Evolutionary conservation across 768 basidiomycete species (phyloP), one percentile per base, ranked within the genome.

Genomic region (Megacollybia marginata): DNA sequence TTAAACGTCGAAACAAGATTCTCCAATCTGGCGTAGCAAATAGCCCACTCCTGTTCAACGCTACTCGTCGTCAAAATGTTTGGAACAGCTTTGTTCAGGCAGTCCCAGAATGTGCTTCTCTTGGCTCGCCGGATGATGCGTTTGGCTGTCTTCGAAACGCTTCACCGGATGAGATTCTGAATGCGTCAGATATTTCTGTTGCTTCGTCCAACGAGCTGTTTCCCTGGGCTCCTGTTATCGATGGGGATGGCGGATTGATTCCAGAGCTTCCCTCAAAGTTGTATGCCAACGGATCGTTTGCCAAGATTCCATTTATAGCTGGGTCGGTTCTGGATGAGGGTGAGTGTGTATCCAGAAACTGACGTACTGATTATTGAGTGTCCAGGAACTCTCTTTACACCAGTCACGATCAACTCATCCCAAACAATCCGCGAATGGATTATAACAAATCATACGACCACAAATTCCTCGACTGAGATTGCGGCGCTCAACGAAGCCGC

Each of bases 251-350:
- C 0, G 71, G 73, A 1, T 47, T 76, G 2, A 57, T 71, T 35
- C 69, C 69, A 1, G 74, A 70, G 43, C 52, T 65, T 9, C 67
- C 70, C 6, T 73, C 73, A 2, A 59, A 49, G 31, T 59, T 72
- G 8, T 42, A 62, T 18, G 53, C 64, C 46, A 2, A 55, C 46
- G 54, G 70, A 0, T 49, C 53, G 4, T 66, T 65, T 35, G 53
- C 61, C 3, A 56, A 57, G 15, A 50, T 78, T 2, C 74, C 75
- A 0, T 72, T 74, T 52, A 75, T 78, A 23, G 58, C 70, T 43
- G 74, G 75, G 12, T 69, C 69, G 5, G 66, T 62, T 52, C 58
- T 70, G 4, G 74, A 78, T 54, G 75, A 76, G 65, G 74, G 76
- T 74, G 19, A n/a, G 57, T 3, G 13, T 31, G 13, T 44, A 5